Percentiles rank a stretch among this genome's conserved stretches.
These are phyloP conservation scores for Vitis riparia DNA, from an alignment of 164 flowering plant species.

Conservation along the genomic window DNA sequence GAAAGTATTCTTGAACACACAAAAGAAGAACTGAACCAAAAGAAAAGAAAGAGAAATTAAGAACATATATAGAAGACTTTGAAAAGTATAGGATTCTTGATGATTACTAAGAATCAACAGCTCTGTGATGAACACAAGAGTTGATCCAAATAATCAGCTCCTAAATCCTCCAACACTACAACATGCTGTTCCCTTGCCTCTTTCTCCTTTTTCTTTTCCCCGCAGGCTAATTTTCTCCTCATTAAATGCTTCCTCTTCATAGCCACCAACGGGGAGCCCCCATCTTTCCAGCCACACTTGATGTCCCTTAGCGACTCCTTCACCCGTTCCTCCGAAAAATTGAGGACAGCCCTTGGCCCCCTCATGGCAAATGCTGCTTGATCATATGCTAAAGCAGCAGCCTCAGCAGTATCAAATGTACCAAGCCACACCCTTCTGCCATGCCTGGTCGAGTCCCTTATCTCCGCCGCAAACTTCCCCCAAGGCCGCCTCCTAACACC, in stretches of 20 bases:
- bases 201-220: background rate
- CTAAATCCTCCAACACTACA: constrained; percentile 59
- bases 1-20: no score
- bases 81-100: no score
- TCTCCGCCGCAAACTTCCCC: constrained; percentile 72
- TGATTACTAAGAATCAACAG: no score
- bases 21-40: no score
- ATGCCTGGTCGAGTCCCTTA: constrained; percentile 58
- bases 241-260: constrained; percentile 50
- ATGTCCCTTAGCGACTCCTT: constrained; percentile 43
- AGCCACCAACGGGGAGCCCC: constrained; percentile 58
- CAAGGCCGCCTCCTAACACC: constrained; percentile 66
- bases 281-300: constrained; percentile 26
- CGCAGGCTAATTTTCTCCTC: constrained; percentile 23
- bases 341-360: constrained; percentile 52
- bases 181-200: constrained; percentile 11
- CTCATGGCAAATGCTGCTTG: constrained; percentile 65
- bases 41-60: no score
- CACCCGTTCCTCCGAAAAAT: constrained; percentile 57
- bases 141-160: constrained; percentile 53
- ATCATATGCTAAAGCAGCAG: constrained; percentile 72
- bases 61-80: no score
- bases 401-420: constrained; percentile 66
- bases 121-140: constrained; percentile 37
- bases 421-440: constrained; percentile 73